Base-by-base conservation (phyloP, 2,329 filamentous ascomycete genomes). In the Aspergillus arachidicola region DNA sequence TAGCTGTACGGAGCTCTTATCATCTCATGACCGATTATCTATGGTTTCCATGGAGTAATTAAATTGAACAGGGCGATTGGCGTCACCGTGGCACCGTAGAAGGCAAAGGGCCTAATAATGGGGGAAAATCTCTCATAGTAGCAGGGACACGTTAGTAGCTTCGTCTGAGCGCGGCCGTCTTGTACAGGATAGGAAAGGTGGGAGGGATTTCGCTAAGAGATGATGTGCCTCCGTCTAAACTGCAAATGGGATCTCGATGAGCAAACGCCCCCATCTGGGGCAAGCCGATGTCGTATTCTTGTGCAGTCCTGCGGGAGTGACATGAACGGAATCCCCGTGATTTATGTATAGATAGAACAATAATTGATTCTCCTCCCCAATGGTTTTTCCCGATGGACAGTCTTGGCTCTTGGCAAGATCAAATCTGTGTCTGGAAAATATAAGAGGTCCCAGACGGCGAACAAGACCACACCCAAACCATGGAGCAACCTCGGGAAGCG, bases 401-500 rank as follows among this genome's bases (percentile, higher is more conserved):
- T 23, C 51, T 55, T 55, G 51, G 51, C 51, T 23, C 51, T 55
- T 55, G 51, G 51, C 51, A 19, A 38, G 51, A 54, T 36, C 11
- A 12, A 34, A 16, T 36, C 51, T n/a, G 26, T 36, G 9, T 54
- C 30, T 21, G 30, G 30, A 21, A 34, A 23, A 36, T 3, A n/a
- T n/a, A 21, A 32, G 14, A 11, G 21, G 26, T n/a, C 28, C 14
- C 5, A 36, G 34, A 16, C 34, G 14, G 34, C 34, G 26, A 55
- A 38, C 51, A 38, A 55, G 32, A 38, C 51, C 51, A 55, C 51
- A 23, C 51, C n/a, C 34, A 38, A 38, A 36, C 30, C 30, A 55
- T 55, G 51, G 51, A 55, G 51, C 51, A 38, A 55, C 51, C 51
- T 55, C 51, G 51, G 51, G 51, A 54, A 54, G 51, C 51, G 26